A percentile compares a stretch with the other conserved stretches of the same genome.
Conservation (phyloP, 2,329 filamentous ascomycete genomes). For the Fusarium dimerum region DNA sequence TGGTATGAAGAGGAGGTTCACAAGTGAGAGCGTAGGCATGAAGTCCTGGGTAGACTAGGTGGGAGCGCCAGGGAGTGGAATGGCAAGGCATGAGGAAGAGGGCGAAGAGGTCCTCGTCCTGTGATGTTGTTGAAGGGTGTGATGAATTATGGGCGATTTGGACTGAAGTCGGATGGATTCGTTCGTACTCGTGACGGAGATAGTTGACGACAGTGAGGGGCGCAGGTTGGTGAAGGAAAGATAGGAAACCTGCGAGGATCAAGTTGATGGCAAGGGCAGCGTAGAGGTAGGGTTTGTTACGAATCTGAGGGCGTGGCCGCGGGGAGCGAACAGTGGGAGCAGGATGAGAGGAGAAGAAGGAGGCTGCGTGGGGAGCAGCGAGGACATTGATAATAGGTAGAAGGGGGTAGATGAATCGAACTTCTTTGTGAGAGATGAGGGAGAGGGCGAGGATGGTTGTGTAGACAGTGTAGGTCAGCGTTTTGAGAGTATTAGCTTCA, state of each 20-base stretch:
- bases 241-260: slow-evolving; percentile 71
- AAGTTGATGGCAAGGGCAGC: slow-evolving; percentile 66
- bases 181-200: slow-evolving; percentile 73
- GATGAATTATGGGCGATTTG: slow-evolving; percentile 18
- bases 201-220: slow-evolving; percentile 73
- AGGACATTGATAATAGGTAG: slow-evolving; percentile 84
- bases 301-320: slow-evolving; percentile 37
- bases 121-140: slow-evolving; percentile 29
- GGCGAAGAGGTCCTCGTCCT: slow-evolving; percentile 55
- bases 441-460: slow-evolving; percentile 67
- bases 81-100: slow-evolving; percentile 96
- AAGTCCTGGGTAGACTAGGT: slow-evolving; percentile 74
- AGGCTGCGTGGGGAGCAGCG: slow-evolving; percentile 65
- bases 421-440: slow-evolving; percentile 89
- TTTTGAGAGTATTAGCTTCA: slow-evolving; percentile 37
- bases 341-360: slow-evolving; percentile 58
- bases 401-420: slow-evolving; percentile 93
- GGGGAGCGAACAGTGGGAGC: slow-evolving; percentile 29
- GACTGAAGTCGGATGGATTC: slow-evolving; percentile 45
- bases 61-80: slow-evolving; percentile 90
- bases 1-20: slow-evolving; percentile 77
- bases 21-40: slow-evolving; percentile 84
- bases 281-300: slow-evolving; percentile 58
- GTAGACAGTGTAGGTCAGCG: slow-evolving; percentile 58
- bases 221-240: slow-evolving; percentile 77